These are phyloP conservation scores for Albugo candida DNA, from an alignment of 352 stramenopile genomes.

Conservation along the genomic window DNA sequence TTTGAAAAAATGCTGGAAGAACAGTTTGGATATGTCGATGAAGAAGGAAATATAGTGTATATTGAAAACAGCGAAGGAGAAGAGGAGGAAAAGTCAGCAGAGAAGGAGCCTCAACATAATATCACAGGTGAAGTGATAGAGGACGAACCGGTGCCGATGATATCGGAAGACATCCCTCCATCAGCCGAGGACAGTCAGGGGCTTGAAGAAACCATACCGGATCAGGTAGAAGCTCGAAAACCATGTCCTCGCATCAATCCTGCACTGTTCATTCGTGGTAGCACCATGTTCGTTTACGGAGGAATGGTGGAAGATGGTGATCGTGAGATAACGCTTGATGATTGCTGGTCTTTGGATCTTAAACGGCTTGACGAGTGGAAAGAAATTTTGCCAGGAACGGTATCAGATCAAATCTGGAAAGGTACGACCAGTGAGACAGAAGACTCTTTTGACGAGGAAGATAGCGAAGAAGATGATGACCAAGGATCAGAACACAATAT, in stretches of 20 bases:
- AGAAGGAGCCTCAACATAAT: slow-evolving; percentile 17
- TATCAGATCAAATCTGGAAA: slow-evolving; percentile 87
- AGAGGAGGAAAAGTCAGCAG: slow-evolving; percentile 31
- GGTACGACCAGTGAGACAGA: slow-evolving; percentile 70
- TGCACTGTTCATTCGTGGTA: slow-evolving; percentile 68
- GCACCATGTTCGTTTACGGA: slow-evolving; percentile 86
- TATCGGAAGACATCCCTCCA: neutral
- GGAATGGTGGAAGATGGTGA: slow-evolving; percentile 87
- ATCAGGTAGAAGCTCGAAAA: slow-evolving; percentile 2
- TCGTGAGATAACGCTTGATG: slow-evolving; percentile 89
- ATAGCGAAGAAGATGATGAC: slow-evolving; percentile 48
- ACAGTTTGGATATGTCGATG: slow-evolving; percentile 91
- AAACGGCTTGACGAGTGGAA: slow-evolving; percentile 88
- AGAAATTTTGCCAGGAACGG: slow-evolving; percentile 79
- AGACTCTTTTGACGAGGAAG: slow-evolving; percentile 61
- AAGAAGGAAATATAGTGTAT: slow-evolving; percentile 89
- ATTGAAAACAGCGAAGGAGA: slow-evolving; percentile 81
- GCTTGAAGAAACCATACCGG: neutral
- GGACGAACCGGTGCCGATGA: slow-evolving; percentile 18
- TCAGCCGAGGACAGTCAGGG: neutral
- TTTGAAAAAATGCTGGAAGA: slow-evolving; percentile 72
- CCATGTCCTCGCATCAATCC: slow-evolving; percentile 78
- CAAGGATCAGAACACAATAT: slow-evolving; percentile 16
- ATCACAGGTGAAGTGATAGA: slow-evolving; percentile 11
- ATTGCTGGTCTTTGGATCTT: slow-evolving; percentile 88